Conservation (phyloP, 352 stramenopile genomes). For the Globisporangium carolinianum region DNA sequence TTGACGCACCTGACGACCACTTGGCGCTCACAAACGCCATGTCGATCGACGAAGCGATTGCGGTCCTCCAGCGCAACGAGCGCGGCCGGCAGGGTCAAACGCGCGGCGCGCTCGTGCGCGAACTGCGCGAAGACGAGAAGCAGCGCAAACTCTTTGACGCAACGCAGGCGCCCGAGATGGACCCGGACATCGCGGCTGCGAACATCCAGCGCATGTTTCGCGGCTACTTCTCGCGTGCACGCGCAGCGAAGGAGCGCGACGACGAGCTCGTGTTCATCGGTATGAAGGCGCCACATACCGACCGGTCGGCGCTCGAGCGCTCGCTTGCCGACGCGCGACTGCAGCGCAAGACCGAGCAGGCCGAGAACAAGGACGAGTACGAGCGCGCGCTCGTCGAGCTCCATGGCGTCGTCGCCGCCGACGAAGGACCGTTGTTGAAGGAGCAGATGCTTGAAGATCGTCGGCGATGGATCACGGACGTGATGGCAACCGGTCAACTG, state of each 20-base stretch:
- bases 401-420: conserved; percentile 65
- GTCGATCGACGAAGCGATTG: conserved; percentile 76
- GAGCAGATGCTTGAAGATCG: conserved; percentile 88
- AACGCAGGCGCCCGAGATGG: conserved; percentile 67
- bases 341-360: conserved; percentile 87
- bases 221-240: conserved; percentile 65
- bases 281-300: conserved; percentile 74
- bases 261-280: conserved; percentile 90
- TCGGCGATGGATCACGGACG: conserved; percentile 90
- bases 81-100: conserved; percentile 83
- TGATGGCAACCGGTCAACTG: conserved; percentile 79
- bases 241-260: conserved; percentile 61
- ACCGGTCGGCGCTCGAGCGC: conserved; percentile 61
- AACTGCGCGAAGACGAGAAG: conserved; percentile 82
- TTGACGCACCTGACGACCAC: conserved; percentile 42
- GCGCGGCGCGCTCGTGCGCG: conserved; percentile 76
- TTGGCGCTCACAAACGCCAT: conserved; percentile 21
- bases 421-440: conserved; percentile 92
- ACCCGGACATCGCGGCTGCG: conserved; percentile 86
- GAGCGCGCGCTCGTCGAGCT: conserved; percentile 81
- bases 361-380: conserved; percentile 91
- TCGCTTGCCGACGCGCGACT: conserved; percentile 68
- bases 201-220: conserved; percentile 90
- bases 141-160: conserved; percentile 72
- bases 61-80: conserved; percentile 88